These are phyloP conservation scores for Diaporthe longicolla DNA, from an alignment of 2,329 filamentous ascomycete genomes.

Conservation along the genomic window DNA sequence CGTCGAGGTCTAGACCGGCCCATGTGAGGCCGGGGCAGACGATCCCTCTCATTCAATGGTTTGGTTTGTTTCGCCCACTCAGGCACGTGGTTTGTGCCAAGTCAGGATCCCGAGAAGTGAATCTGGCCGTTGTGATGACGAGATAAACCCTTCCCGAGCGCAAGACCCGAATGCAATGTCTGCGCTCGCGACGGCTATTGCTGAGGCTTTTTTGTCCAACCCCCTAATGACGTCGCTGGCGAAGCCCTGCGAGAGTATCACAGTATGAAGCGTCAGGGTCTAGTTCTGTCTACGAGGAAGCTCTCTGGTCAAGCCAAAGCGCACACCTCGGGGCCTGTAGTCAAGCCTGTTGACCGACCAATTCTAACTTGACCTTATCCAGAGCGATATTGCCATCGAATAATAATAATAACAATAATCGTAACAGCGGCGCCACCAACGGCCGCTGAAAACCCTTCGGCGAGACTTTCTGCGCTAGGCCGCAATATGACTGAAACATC, in stretches of 20 bases:
- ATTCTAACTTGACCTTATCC: no score
- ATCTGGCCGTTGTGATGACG: background rate
- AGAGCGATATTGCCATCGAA: background rate
- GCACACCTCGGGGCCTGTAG: background rate
- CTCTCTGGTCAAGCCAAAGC: background rate
- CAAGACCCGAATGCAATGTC: background rate
- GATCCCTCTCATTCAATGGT: background rate
- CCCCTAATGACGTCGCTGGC: background rate
- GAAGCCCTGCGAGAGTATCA: background rate
- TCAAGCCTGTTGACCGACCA: no score
- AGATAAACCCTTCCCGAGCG: background rate
- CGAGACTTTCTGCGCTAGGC: background rate
- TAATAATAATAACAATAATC: background rate
- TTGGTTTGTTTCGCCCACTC: background rate
- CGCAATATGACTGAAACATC: constrained; percentile 20
- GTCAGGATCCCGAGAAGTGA: constrained; percentile 9
- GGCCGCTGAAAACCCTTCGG: background rate
- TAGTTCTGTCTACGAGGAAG: background rate
- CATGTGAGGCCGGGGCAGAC: background rate
- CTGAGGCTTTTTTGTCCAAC: background rate
- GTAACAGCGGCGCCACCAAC: background rate
- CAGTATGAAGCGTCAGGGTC: background rate
- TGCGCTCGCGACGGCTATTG: background rate
- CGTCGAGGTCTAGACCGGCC: constrained; percentile 18
- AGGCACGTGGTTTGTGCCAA: constrained; percentile 22